phyloP scores from a whole-genome alignment of 495 filamentous ascomycete species.

The Acidiella bohemica region DNA sequence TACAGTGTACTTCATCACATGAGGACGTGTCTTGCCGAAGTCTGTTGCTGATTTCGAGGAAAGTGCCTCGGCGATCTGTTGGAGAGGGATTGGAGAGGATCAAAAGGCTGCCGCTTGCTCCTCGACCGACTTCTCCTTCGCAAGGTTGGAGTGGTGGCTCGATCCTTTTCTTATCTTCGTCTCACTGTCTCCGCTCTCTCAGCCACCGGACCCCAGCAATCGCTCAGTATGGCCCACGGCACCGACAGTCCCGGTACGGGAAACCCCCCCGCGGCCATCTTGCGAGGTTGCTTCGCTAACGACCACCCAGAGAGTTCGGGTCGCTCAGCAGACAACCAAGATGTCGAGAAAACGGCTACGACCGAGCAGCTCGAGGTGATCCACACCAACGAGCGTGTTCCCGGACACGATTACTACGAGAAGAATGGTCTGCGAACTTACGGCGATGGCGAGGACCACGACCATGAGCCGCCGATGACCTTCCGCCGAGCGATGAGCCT shows the following conservation, averaged over 20 bases:
- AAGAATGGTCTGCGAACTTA: slow-evolving; percentile 39
- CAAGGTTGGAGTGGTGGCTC: too few species aligned
- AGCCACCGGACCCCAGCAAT: too few species aligned
- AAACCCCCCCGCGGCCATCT: neutral
- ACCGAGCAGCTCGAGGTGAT: slow-evolving; percentile 18
- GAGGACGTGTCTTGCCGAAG: too few species aligned
- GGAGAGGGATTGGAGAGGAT: too few species aligned
- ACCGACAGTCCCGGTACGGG: neutral
- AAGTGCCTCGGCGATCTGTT: too few species aligned
- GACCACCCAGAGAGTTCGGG: neutral
- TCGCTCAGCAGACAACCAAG: neutral
- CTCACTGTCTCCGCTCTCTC: too few species aligned
- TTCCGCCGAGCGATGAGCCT: slow-evolving; percentile 9
- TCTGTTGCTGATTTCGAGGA: too few species aligned
- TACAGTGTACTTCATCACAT: too few species aligned
- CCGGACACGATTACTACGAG: slow-evolving; percentile 34
- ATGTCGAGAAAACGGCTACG: slow-evolving; percentile 11
- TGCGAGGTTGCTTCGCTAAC: neutral
- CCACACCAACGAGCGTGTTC: slow-evolving; percentile 25
- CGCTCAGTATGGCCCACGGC: slow-evolving; percentile 1
- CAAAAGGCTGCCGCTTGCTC: too few species aligned
- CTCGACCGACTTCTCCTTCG: too few species aligned
- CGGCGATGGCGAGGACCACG: slow-evolving; percentile 38
- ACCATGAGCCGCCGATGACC: slow-evolving; percentile 34
- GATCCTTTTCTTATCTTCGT: too few species aligned